Percentiles rank a stretch among this genome's conserved stretches.
phyloP scores from a whole-genome alignment of 805 yeast species.

The Saccharomyces paradoxus region DNA sequence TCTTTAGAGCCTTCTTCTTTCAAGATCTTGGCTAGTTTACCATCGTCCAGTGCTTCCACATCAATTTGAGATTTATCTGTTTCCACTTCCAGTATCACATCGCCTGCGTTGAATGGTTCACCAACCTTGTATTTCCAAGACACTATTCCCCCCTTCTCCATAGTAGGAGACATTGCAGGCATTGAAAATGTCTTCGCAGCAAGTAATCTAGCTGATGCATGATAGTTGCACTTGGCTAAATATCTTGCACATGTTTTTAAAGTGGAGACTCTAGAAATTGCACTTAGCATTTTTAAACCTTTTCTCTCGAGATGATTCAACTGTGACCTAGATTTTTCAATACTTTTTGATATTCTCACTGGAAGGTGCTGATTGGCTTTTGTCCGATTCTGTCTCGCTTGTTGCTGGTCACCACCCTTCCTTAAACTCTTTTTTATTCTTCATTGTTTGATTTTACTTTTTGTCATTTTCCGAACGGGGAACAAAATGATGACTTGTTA shows the following conservation, averaged over 20 bases:
- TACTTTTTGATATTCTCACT: not conserved
- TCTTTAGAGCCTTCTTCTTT: constrained; percentile 66
- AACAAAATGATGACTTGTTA: not conserved
- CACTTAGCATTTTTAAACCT: not conserved
- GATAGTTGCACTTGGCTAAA: constrained; percentile 16
- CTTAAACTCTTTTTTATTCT: not conserved
- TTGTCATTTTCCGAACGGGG: not conserved
- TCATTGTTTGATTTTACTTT: not conserved
- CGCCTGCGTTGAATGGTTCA: constrained; percentile 72
- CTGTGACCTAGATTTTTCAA: not conserved
- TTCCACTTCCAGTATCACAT: constrained; percentile 72
- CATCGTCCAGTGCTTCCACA: constrained; percentile 89
- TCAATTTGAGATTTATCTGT: constrained; percentile 80
- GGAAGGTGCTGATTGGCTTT: not conserved
- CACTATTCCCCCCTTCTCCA: constrained; percentile 91
- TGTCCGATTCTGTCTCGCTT: not conserved
- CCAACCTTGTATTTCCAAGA: constrained; percentile 81
- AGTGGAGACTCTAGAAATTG: not conserved
- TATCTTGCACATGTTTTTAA: not conserved
- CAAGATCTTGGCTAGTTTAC: constrained; percentile 70
- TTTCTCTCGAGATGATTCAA: not conserved
- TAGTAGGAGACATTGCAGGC: constrained; percentile 99
- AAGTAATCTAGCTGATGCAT: constrained; percentile 13
- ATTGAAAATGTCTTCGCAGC: constrained; percentile 52
- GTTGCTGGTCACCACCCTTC: not conserved